Percentiles rank a stretch among this genome's conserved stretches.
Evolutionary conservation across 2,329 filamentous ascomycete genomes (phyloP).

Genomic region (Penicillium griseofulvum): DNA sequence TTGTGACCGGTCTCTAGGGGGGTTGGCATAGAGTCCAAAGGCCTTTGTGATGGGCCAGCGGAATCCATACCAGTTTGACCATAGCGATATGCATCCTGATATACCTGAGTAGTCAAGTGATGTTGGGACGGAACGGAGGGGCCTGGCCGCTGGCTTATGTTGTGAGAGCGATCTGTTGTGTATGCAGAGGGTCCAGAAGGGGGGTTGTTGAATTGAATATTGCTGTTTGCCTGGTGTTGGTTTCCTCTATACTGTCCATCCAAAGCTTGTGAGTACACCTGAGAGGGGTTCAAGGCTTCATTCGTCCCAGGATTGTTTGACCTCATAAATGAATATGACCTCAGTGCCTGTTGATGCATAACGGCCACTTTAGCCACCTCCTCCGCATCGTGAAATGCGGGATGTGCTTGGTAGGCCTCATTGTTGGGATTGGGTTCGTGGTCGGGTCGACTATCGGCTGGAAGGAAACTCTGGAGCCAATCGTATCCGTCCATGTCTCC

Average conservation of each 20-base stretch:
- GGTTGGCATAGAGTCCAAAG: neutral
- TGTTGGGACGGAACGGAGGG: neutral
- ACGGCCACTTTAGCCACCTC: neutral
- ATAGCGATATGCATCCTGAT: neutral
- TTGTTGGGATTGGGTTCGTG: neutral
- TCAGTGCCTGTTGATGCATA: neutral
- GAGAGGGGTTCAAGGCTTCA: neutral
- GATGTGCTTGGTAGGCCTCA: conserved; percentile 6
- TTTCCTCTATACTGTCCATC: neutral
- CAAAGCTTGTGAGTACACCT: neutral
- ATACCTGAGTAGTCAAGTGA: neutral
- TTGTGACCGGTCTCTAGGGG: neutral
- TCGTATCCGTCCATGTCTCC: neutral
- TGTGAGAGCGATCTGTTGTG: neutral
- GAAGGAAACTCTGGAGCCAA: conserved; percentile 1
- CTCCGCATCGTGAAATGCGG: conserved; percentile 9
- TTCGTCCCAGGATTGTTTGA: neutral
- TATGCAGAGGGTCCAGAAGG: neutral
- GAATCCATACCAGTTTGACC: neutral
- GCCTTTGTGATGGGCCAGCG: neutral
- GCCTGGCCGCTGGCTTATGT: neutral
- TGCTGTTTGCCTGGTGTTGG: neutral
- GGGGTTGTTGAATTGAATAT: neutral
- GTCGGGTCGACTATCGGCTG: neutral
- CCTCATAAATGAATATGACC: neutral